A percentile compares a stretch with the other conserved stretches of the same genome.
These are phyloP conservation scores for Hyaloscypha bicolor DNA, from an alignment of 495 filamentous ascomycete genomes.

Conservation along the genomic window DNA sequence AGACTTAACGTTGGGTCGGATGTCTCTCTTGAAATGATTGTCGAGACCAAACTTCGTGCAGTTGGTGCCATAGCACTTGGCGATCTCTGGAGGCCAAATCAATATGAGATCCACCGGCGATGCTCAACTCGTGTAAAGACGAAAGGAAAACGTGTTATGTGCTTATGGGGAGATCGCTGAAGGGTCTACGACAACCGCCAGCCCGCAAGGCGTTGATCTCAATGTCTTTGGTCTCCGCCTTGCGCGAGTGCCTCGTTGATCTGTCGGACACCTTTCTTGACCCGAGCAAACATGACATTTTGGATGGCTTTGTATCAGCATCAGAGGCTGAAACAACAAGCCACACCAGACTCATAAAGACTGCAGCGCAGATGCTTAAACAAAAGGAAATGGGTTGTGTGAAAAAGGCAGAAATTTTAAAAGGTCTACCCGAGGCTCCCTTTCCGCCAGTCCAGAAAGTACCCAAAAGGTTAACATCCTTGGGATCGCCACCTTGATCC, in stretches of 20 bases:
- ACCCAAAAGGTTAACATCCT: constrained; percentile 4
- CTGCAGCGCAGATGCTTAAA: neutral
- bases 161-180: neutral
- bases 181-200: neutral
- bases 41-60: neutral
- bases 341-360: neutral
- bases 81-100: constrained; percentile 16
- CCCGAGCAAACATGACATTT: neutral
- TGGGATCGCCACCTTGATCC: constrained; percentile 9
- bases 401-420: neutral
- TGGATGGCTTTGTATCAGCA: neutral
- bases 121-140: neutral
- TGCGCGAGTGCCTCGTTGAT: neutral
- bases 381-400: neutral
- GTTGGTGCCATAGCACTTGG: constrained; percentile 21
- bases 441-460: neutral
- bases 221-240: constrained; percentile 13
- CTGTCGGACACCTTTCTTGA: neutral
- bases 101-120: neutral
- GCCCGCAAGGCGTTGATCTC: neutral
- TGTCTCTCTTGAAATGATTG: constrained; percentile 1
- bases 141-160: constrained; percentile 1
- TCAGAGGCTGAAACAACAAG: neutral
- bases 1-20: constrained; percentile 1
- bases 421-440: neutral